phyloP scores from a whole-genome alignment of 257 asterid genomes.

The Fraxinus quadrangulata region DNA sequence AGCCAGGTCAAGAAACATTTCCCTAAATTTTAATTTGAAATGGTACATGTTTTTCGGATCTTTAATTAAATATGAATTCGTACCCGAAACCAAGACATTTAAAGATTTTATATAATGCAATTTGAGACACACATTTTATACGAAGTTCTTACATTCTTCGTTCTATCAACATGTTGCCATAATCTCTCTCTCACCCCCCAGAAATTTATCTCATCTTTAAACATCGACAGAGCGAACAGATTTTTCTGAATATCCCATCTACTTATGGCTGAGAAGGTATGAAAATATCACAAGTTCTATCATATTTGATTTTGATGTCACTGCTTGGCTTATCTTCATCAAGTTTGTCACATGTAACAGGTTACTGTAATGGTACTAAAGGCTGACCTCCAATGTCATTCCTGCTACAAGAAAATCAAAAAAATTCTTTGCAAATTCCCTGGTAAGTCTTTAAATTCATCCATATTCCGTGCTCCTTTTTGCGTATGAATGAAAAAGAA shows the following conservation, averaged over 20 bases:
- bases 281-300: neutral
- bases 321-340: neutral
- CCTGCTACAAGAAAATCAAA: slow-evolving; percentile 87
- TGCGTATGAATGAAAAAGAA: neutral
- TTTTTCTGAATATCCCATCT: neutral
- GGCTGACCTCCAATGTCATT: slow-evolving; percentile 79
- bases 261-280: neutral
- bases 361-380: slow-evolving; percentile 58
- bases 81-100: neutral
- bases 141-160: no score
- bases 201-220: neutral
- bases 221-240: no score
- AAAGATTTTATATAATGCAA: neutral
- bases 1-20: no score
- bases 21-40: no score
- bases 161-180: neutral
- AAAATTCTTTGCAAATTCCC: slow-evolving; percentile 77
- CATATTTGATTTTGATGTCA: no score
- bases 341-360: neutral
- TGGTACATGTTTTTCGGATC: no score
- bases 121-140: neutral
- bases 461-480: neutral
- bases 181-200: neutral
- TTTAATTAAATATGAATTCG: no score
- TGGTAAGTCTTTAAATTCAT: slow-evolving; percentile 43